These are phyloP conservation scores for Wilcoxina mikolae DNA, from an alignment of 495 filamentous ascomycete genomes.

Conservation along the genomic window DNA sequence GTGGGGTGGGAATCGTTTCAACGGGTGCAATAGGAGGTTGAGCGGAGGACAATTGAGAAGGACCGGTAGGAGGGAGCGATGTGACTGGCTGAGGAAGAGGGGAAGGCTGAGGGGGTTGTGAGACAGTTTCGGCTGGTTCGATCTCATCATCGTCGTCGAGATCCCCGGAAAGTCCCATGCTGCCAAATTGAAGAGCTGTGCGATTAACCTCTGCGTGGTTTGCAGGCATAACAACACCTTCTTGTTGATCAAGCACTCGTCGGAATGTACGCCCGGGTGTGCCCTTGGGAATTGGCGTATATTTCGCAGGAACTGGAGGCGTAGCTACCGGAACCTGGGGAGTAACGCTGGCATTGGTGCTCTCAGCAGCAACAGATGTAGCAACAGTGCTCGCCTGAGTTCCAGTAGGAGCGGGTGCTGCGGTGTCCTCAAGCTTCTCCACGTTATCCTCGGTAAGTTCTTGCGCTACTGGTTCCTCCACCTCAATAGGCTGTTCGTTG, in stretches of 20 bases:
- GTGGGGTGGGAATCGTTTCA: constrained; percentile 48
- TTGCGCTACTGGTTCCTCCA: constrained; percentile 23
- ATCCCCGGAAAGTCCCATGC: constrained; percentile 83
- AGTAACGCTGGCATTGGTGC: constrained; percentile 33
- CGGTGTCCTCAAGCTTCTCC: constrained; percentile 70
- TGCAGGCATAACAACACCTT: constrained; percentile 97
- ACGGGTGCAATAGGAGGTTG: constrained; percentile 35
- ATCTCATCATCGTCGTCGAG: constrained; percentile 93
- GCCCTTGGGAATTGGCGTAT: constrained; percentile 25
- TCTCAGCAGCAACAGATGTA: constrained; percentile 60
- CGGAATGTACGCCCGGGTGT: constrained; percentile 48
- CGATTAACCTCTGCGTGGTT: constrained; percentile 80
- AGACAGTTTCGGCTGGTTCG: constrained; percentile 84
- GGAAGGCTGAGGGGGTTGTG: constrained; percentile 87
- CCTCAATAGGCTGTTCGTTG: constrained; percentile 29
- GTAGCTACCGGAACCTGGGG: constrained; percentile 45
- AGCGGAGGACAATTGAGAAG: constrained; percentile 33
- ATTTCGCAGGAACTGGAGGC: constrained; percentile 28
- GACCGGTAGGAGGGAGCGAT: constrained; percentile 64
- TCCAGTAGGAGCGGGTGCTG: constrained; percentile 54
- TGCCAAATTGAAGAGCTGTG: constrained; percentile 92
- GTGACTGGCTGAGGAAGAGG: constrained; percentile 79
- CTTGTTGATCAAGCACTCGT: constrained; percentile 80
- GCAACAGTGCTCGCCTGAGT: constrained; percentile 85
- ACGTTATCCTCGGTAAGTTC: constrained; percentile 75